phyloP scores from a whole-genome alignment of 306 rosid species.

The Calophaca sinica region DNA sequence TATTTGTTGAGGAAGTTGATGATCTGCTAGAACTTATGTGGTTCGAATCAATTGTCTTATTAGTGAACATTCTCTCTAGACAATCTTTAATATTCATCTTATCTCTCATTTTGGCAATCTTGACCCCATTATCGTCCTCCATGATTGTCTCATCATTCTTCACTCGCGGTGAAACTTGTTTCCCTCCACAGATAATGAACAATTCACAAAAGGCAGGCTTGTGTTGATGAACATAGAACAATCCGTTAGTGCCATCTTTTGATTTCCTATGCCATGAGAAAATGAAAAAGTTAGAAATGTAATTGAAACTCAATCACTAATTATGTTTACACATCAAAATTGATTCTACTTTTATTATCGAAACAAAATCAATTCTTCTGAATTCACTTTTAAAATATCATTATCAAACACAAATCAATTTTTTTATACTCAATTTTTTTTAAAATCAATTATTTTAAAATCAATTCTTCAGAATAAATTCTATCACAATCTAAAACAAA shows the following conservation, averaged over 20 bases:
- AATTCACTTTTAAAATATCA: no score
- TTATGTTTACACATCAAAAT: no score
- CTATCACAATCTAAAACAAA: no score
- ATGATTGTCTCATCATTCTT: constrained; percentile 62
- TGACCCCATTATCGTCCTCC: constrained; percentile 80
- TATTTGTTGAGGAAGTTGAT: constrained; percentile 47
- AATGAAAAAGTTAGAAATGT: not conserved
- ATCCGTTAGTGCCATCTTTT: constrained; percentile 66
- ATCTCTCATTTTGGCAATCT: constrained; percentile 62
- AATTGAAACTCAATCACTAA: no score
- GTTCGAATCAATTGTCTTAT: constrained; percentile 49
- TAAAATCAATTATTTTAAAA: no score
- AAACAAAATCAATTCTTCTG: no score
- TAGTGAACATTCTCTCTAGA: constrained; percentile 67
- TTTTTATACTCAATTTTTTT: no score
- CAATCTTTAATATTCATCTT: constrained; percentile 64
- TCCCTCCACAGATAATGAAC: constrained; percentile 76
- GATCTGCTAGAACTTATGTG: constrained; percentile 33
- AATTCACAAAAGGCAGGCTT: constrained; percentile 78
- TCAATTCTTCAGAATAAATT: no score
- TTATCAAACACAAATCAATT: no score
- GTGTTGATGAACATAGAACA: constrained; percentile 67
- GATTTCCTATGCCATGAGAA: constrained; percentile 60
- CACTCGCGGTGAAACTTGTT: constrained; percentile 63
- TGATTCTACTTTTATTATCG: no score